Evolutionary conservation across 768 basidiomycete species (phyloP), one percentile per base, ranked within the genome.

Genomic region (Lyophyllum decastes): DNA sequence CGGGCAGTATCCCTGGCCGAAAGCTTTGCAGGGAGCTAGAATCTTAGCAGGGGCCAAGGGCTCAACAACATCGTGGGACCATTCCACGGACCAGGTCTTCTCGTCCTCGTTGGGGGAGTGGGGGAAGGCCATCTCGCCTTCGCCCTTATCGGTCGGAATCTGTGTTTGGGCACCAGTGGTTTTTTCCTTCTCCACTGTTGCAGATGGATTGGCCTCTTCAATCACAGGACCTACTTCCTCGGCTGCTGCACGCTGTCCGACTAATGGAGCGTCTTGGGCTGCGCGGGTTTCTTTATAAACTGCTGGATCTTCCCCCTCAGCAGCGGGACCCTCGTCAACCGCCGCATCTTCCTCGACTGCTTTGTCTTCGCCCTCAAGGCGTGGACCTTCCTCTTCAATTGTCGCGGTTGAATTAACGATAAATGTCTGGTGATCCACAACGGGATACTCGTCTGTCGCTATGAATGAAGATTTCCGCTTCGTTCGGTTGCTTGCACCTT

Each of bases 1-100:
- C 11, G 6, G 10, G 49, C 76, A 77, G 61, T 68, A 64, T 9
- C 76, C 75, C 60, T 77, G 74, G 1, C 70, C 73, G 61, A 69
- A 75, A 21, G 53, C 62, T 55, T 66, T 71, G 59, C 76, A 78
- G 22, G 71, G 71, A 22, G 64, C 55, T 49, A 70, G 60, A 3
- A 62, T 60, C 52, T 66, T 67, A 1, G 38, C 8, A 10, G 50
- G 58, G 27, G 43, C 38, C 8, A 58, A 50, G 3, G 54, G n/a
- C 10, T 48, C 49, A 30, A 33, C 41, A 24, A 49, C 47, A 19
- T 65, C 63, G 24, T 61, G 52, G 6, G 57, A 53, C 66, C 65
- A 67, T 21, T 61, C 49, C 46, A 17, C 48, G 21, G 52, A 49
- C 63, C 63, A 62, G 8, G 59, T 61, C 21, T 69, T 49, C 34